Conservation (phyloP, 1,284 basidiomycete species). For the Microbotryum intermedium region DNA sequence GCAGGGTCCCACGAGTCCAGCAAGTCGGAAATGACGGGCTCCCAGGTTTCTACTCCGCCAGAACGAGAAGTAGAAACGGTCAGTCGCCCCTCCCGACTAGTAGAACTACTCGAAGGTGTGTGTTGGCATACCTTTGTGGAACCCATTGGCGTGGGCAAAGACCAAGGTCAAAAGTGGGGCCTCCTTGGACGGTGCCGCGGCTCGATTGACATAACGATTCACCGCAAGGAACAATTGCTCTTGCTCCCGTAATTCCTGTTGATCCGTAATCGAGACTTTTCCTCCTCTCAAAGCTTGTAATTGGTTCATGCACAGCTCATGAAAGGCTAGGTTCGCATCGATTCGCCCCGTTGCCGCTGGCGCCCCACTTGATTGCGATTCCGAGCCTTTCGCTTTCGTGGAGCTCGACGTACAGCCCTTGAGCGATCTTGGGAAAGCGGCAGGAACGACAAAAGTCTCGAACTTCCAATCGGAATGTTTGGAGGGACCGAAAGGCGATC, state of each 20-base stretch:
- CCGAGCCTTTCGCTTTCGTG: background rate
- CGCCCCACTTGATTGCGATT: too few species aligned
- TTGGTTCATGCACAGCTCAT: slow-evolving; percentile 10
- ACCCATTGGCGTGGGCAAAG: slow-evolving; percentile 68
- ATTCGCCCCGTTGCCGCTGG: background rate
- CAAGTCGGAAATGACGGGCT: slow-evolving; percentile 51
- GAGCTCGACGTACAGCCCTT: background rate
- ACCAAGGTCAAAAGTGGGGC: slow-evolving; percentile 53
- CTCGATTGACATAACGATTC: slow-evolving; percentile 13
- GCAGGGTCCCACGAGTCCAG: slow-evolving; percentile 26
- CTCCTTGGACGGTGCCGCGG: background rate
- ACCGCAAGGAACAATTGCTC: slow-evolving; percentile 21
- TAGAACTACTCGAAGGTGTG: too few species aligned
- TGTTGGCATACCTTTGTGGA: slow-evolving; percentile 62
- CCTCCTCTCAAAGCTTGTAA: slow-evolving; percentile 2
- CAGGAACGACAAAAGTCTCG: slow-evolving; percentile 16
- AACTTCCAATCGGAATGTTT: slow-evolving; percentile 14
- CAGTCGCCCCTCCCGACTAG: background rate
- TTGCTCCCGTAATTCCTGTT: slow-evolving; percentile 9
- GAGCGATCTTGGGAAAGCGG: slow-evolving; percentile 23
- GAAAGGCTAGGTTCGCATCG: slow-evolving; percentile 2
- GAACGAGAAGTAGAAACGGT: background rate
- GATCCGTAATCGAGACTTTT: background rate
- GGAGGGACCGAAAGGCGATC: slow-evolving; percentile 1
- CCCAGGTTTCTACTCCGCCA: slow-evolving; percentile 51